Base-by-base conservation (phyloP, 257 asterid genomes). In the Penstemon eatonii region DNA sequence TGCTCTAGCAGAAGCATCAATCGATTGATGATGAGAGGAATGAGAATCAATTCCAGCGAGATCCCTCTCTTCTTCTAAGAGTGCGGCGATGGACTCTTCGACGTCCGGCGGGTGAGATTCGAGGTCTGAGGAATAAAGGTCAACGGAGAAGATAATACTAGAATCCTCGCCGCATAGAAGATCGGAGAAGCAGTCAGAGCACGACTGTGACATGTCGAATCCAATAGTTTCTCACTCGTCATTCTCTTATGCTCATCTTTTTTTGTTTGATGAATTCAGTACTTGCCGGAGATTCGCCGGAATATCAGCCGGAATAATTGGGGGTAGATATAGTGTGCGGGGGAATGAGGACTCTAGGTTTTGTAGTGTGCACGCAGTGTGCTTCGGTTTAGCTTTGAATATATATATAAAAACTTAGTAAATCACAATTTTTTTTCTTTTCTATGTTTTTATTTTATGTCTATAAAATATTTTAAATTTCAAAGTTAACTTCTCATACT, bases 91-190 rank as follows among this genome's bases (percentile, higher is more conserved):
- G 40, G 88, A 91, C 62, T 87, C 96, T 75, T 87, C 92, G 53
- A 76, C 69, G 75, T 82, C 91, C 63, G 76, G 56, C 59, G 43
- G 83, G 8, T 15, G 55, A 41, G 89, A 81, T n/a, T 82, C 95
- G 39, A 81, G 25, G 71, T 86, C 97, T 78, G 96, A 90, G 36
- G 96, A 85, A 61, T 83, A 88, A 74, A 61, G 59, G 49, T 85
- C 95, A 6, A 76, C 33, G 82, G 94, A 78, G 71, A 86, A 66
- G 15, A 93, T 75, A 58, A 67, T 71, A 60, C 55, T 82, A 73
- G 96, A 88, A 66, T 93, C 97, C 87, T 93, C 97, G 69, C 89
- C 80, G 87, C 99, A 93, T 64, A 90, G 95, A 37, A 93, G 88
- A 78, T 87, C 97, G 88, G 97, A 87, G 83, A 90, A 82, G 86